phyloP scores from a whole-genome alignment of 2,329 filamentous ascomycete genomes.

The Diaporthe vexans region DNA sequence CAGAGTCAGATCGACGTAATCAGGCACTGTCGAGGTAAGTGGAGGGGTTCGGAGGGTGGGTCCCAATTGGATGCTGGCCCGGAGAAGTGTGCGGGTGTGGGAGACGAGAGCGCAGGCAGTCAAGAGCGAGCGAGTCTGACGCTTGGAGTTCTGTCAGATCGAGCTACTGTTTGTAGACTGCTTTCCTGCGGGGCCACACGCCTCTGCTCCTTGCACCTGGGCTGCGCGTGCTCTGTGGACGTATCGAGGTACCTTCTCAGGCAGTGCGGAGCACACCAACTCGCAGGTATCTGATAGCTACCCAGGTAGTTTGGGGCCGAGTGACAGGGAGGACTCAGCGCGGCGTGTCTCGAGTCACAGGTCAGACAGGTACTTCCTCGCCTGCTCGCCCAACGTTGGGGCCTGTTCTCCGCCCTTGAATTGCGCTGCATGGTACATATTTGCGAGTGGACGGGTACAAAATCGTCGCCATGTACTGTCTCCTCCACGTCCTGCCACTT shows the following conservation, averaged over 20 bases:
- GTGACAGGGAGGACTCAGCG: slow-evolving; percentile 4
- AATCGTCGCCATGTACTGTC: slow-evolving; percentile 6
- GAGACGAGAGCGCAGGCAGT: background rate
- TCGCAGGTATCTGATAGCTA: background rate
- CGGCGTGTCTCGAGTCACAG: slow-evolving; percentile 1
- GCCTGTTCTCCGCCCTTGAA: background rate
- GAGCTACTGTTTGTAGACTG: slow-evolving; percentile 4
- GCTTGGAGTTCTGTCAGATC: slow-evolving; percentile 5
- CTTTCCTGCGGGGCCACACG: slow-evolving; percentile 4
- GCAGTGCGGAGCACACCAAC: background rate
- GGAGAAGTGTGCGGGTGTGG: background rate
- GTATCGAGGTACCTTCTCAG: background rate
- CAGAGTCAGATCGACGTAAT: slow-evolving; percentile 32
- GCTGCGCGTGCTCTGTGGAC: background rate
- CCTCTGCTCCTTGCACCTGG: background rate
- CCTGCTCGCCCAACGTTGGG: background rate
- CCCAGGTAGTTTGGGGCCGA: background rate
- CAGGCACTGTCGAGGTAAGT: background rate
- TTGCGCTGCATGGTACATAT: slow-evolving; percentile 13
- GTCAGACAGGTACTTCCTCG: background rate
- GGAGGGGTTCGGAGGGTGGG: slow-evolving; percentile 6
- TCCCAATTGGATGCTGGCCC: slow-evolving; percentile 25
- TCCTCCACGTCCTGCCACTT: slow-evolving; percentile 23
- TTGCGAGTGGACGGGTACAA: slow-evolving; percentile 11
- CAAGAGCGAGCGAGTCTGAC: background rate